phyloP scores from a whole-genome alignment of 352 stramenopile species.

The Phytophthora pseudosyringae region DNA sequence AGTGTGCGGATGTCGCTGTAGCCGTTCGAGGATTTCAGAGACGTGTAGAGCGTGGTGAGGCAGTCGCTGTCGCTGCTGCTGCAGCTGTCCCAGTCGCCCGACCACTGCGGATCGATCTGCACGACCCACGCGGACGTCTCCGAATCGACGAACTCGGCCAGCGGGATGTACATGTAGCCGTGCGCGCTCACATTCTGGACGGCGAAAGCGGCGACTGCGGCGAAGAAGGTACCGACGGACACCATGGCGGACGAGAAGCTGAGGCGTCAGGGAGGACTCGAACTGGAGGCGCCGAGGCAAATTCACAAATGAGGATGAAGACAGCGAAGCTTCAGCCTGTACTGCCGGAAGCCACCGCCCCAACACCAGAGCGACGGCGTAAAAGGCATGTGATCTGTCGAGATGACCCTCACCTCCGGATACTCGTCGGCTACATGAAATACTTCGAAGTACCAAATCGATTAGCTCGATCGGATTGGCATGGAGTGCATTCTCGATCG shows the following conservation, averaged over 20 bases:
- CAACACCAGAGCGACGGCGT: neutral
- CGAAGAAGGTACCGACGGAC: conserved; percentile 17
- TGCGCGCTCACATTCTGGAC: conserved; percentile 27
- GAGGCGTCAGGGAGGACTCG: conserved; percentile 11
- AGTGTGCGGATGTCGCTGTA: conserved; percentile 40
- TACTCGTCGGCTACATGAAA: conserved; percentile 12
- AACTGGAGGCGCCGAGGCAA: conserved; percentile 21
- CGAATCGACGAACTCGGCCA: conserved; percentile 33
- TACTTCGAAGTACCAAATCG: no score
- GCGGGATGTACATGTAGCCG: conserved; percentile 46
- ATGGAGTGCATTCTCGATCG: conserved; percentile 21
- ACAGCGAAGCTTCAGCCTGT: conserved; percentile 1
- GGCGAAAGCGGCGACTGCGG: conserved; percentile 4
- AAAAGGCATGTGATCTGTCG: conserved; percentile 34
- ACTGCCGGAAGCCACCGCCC: neutral
- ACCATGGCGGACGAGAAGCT: conserved; percentile 24
- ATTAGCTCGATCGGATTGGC: conserved; percentile 16
- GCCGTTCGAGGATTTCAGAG: conserved; percentile 32
- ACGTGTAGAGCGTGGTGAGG: conserved; percentile 34
- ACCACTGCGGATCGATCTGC: conserved; percentile 39
- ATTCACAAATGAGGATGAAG: conserved; percentile 28
- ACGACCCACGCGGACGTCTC: conserved; percentile 41
- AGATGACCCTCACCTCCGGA: conserved; percentile 22
- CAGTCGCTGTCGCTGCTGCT: conserved; percentile 26
- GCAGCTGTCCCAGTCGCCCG: conserved; percentile 37